Evolutionary conservation across 345 rosid species (phyloP).

Genomic region (Populus simonii): DNA sequence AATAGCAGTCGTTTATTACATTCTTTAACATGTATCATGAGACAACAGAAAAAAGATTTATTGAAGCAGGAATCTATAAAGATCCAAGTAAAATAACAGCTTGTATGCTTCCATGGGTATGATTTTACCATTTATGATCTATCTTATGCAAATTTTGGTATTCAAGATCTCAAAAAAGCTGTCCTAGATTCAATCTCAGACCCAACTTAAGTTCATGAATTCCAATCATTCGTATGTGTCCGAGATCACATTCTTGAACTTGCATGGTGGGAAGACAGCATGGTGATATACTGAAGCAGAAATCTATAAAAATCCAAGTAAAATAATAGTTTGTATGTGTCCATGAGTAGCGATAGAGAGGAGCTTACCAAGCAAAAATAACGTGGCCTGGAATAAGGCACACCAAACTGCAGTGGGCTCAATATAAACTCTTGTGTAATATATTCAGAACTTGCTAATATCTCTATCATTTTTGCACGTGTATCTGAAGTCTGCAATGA

Average conservation of each 20-base stretch:
- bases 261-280: background rate
- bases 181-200: too few species aligned
- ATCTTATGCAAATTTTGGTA: too few species aligned
- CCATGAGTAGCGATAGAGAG: conserved; percentile 3
- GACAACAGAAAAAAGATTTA: too few species aligned
- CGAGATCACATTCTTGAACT: background rate
- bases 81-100: too few species aligned
- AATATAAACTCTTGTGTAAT: conserved; percentile 74
- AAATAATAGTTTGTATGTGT: background rate
- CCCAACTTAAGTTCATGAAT: too few species aligned
- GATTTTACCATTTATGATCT: too few species aligned
- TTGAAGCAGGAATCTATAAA: too few species aligned
- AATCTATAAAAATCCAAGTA: background rate
- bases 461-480: conserved; percentile 61
- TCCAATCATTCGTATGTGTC: too few species aligned
- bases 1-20: too few species aligned
- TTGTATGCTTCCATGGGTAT: too few species aligned
- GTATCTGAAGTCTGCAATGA: conserved; percentile 78
- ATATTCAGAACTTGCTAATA: conserved; percentile 48
- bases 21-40: too few species aligned
- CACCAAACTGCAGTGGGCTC: conserved; percentile 89
- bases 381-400: conserved; percentile 98
- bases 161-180: too few species aligned
- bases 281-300: background rate
- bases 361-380: conserved; percentile 84